These are phyloP conservation scores for Dictyostelium capitatum DNA, from an alignment of 78 protist genomes.

Conservation along the genomic window DNA sequence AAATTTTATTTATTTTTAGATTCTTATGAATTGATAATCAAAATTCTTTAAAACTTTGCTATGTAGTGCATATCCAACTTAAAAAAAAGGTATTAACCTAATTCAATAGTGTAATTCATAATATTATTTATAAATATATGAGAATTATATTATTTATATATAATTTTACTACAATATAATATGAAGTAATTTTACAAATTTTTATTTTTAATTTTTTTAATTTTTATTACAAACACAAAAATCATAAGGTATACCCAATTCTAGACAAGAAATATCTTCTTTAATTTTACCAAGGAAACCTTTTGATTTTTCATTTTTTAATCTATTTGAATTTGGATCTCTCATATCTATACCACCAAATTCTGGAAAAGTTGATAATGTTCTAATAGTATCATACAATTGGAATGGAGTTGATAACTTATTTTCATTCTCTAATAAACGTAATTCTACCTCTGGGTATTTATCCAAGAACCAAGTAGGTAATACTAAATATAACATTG, in stretches of 20 bases:
- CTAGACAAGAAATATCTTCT: conserved; percentile 26
- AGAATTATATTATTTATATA: too few species aligned
- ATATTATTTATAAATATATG: too few species aligned
- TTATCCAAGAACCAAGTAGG: conserved; percentile 65
- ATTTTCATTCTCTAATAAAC: conserved; percentile 31
- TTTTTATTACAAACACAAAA: conserved; percentile 62
- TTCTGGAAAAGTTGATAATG: conserved; percentile 55
- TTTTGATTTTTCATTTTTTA: neutral
- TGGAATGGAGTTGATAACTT: conserved; percentile 49
- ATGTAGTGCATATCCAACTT: too few species aligned
- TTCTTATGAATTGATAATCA: too few species aligned
- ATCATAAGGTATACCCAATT: conserved; percentile 51
- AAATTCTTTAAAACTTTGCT: too few species aligned
- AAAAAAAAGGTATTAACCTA: too few species aligned
- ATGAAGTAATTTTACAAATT: neutral
- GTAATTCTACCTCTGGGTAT: conserved; percentile 27
- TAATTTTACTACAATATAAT: too few species aligned
- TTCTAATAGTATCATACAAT: conserved; percentile 32
- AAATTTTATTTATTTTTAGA: too few species aligned
- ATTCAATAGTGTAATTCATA: too few species aligned
- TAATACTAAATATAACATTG: conserved; percentile 21
- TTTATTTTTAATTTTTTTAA: neutral
- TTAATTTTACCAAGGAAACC: conserved; percentile 27
- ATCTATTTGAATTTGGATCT: neutral
- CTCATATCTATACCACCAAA: conserved; percentile 65